Conservation (phyloP, 1,139 yeast species). For the Yamadazyma sp. region DNA sequence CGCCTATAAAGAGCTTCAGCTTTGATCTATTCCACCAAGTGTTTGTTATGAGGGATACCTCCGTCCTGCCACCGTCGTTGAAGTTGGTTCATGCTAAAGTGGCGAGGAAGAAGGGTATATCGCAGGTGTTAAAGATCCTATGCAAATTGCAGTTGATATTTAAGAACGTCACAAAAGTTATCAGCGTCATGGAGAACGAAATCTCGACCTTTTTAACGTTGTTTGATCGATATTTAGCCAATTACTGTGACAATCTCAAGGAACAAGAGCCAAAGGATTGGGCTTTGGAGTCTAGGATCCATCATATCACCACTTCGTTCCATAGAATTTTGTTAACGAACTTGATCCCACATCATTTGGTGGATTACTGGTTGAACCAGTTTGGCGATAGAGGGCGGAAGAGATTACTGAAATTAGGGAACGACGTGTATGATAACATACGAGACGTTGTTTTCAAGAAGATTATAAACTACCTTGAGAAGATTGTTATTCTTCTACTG, state of each 20-base stretch:
- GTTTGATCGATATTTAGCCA: slow-evolving; percentile 36
- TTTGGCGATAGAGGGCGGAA: slow-evolving; percentile 71
- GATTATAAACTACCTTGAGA: slow-evolving; percentile 57
- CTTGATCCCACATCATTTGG: slow-evolving; percentile 41
- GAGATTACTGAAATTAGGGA: slow-evolving; percentile 55
- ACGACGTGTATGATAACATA: slow-evolving; percentile 47
- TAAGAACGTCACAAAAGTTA: slow-evolving; percentile 37
- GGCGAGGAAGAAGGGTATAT: not conserved
- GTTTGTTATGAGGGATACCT: slow-evolving; percentile 19
- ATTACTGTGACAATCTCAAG: slow-evolving; percentile 25
- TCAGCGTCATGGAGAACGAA: slow-evolving; percentile 35
- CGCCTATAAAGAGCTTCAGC: slow-evolving; percentile 12
- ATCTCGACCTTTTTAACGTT: slow-evolving; percentile 42
- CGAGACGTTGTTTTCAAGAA: slow-evolving; percentile 49
- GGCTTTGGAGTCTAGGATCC: slow-evolving; percentile 4
- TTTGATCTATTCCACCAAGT: slow-evolving; percentile 28
- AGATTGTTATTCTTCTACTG: slow-evolving; percentile 51
- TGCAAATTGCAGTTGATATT: slow-evolving; percentile 33
- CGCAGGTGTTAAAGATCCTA: slow-evolving; percentile 25
- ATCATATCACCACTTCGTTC: slow-evolving; percentile 22
- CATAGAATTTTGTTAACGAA: slow-evolving; percentile 60
- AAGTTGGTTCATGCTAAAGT: slow-evolving; percentile 4
- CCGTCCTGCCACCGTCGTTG: not conserved
- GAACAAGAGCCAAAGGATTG: slow-evolving; percentile 4
- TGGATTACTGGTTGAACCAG: slow-evolving; percentile 47